Base-by-base conservation (phyloP, 257 asterid species). In the Solanum habrochaites region DNA sequence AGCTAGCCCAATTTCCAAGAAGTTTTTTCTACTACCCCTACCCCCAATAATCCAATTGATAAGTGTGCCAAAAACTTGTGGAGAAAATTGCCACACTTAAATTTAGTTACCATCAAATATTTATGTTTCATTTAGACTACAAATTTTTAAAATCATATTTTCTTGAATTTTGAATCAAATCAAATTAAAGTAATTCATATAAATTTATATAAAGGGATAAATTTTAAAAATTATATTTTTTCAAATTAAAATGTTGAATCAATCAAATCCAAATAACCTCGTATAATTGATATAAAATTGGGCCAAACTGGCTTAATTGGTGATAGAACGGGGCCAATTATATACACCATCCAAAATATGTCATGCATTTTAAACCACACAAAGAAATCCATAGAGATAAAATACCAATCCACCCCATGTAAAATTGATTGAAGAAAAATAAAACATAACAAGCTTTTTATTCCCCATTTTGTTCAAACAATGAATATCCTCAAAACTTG, bases 401-500 rank as follows among this genome's bases (percentile, higher is more conserved):
- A 43, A 25, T 1, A 47, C 15, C 49, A 72, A 45, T 80, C 27
- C 85, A 29, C 25, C 42, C 40, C 25, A 47, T 29, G 85, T 80
- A 43, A 56, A 18, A 25, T 80, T 47, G 67, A 18, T 72, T 81
- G 69, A 49, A 29, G 20, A 42, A 49, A 49, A 47, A 29, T 29
- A 81, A 81, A 49, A 81, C 69, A 81, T 21, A 80, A 49, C 2
- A 27, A 78, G 0, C 16, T 15, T 49, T 47, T 80, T 10, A 4
- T 7, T 16, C 64, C 83, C 42, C 66, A 16, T 25, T 77, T 77
- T 80, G 47, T 29, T 45, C 45, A 87, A 83, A 43, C 20, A 10
- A 84, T 77, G 81, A 43, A 74, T 35, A 18, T 40, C 16, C 29
- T 62, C 49, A 87, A 73, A 74, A 64, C 27, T 87, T 83, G 32